phyloP scores from a whole-genome alignment of 2,329 filamentous ascomycete species.

The Phialocephala subalpina region DNA sequence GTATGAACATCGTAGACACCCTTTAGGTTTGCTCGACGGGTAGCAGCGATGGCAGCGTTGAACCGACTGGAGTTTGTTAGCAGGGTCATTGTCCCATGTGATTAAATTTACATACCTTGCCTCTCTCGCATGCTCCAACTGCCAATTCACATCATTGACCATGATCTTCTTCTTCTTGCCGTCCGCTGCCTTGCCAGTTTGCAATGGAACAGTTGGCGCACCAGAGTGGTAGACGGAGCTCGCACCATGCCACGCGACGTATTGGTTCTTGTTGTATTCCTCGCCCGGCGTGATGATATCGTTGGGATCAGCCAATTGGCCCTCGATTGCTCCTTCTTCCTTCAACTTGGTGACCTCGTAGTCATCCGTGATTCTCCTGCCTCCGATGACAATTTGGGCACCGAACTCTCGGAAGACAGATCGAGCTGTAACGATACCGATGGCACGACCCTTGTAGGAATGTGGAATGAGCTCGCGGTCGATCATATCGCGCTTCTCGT shows the following conservation, averaged over 20 bases:
- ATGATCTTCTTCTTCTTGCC: conserved; percentile 86
- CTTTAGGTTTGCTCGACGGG: conserved; percentile 69
- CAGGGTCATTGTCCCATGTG: conserved; percentile 21
- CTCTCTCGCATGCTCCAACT: conserved; percentile 90
- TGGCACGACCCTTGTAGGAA: conserved; percentile 97
- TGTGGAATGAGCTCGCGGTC: conserved; percentile 95
- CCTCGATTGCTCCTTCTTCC: conserved; percentile 82
- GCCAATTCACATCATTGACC: conserved; percentile 95
- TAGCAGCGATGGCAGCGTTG: conserved; percentile 76
- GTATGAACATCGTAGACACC: conserved; percentile 96
- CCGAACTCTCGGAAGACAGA: conserved; percentile 98
- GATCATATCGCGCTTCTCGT: conserved; percentile 97
- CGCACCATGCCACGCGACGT: conserved; percentile 97
- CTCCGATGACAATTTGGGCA: conserved; percentile 91
- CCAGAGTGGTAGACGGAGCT: conserved; percentile 94
- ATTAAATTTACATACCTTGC: conserved; percentile 72
- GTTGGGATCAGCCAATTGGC: conserved; percentile 89
- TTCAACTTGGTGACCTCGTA: conserved; percentile 82
- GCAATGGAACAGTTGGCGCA: conserved; percentile 77
- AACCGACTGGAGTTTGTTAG: conserved; percentile 68
- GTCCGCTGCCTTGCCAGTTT: conserved; percentile 76
- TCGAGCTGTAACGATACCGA: conserved; percentile 94
- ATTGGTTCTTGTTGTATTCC: conserved; percentile 98
- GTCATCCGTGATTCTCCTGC: conserved; percentile 85
- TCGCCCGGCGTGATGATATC: conserved; percentile 82